Evolutionary conservation across 192 early-diverging fungal species (phyloP).

Genomic region (Backusella luteola): DNA sequence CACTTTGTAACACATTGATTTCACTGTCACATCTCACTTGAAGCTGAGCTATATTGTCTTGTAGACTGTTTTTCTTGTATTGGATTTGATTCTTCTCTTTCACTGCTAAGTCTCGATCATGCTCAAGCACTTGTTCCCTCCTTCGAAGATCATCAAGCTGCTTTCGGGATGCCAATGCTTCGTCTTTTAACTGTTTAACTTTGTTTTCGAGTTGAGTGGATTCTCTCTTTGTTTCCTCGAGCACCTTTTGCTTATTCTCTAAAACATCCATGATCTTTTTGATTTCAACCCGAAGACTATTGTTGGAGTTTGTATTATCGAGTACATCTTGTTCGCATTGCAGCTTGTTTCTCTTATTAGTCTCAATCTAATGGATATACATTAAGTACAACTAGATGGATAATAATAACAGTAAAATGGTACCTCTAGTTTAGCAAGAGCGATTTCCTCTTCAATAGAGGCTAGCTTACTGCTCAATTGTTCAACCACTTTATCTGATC

Average conservation of each 20-base stretch:
- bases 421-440: constrained; percentile 9
- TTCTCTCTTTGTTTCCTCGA: constrained; percentile 25
- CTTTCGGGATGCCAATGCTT: constrained; percentile 27
- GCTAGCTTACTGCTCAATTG: background rate
- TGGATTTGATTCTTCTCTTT: constrained; percentile 23
- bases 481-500: constrained; percentile 13
- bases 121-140: constrained; percentile 15
- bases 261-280: constrained; percentile 30
- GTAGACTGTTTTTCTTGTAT: constrained; percentile 17
- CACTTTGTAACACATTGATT: constrained; percentile 9
- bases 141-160: constrained; percentile 23
- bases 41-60: constrained; percentile 7
- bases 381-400: background rate
- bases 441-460: background rate
- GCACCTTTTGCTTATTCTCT: constrained; percentile 26
- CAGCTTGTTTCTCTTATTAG: background rate
- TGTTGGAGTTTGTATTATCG: constrained; percentile 22
- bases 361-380: constrained; percentile 11
- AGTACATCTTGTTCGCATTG: constrained; percentile 6
- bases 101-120: constrained; percentile 17
- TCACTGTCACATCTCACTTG: constrained; percentile 11
- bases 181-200: constrained; percentile 30
- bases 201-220: constrained; percentile 21
- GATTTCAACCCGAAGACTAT: constrained; percentile 12
- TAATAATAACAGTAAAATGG: background rate